Base-by-base conservation (phyloP, 2,329 filamentous ascomycete species). In the Mariannaea elegans region DNA sequence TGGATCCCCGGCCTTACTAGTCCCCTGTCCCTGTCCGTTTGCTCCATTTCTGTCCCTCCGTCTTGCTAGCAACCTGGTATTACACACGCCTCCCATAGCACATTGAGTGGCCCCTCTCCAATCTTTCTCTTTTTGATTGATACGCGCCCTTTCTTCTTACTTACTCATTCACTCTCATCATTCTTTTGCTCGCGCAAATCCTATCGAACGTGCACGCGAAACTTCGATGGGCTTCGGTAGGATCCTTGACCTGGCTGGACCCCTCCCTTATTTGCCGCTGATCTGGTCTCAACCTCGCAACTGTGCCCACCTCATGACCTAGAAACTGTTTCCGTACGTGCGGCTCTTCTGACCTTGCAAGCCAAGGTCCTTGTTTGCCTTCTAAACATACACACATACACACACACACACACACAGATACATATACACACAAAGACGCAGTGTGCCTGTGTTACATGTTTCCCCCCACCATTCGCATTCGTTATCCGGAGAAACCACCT, bases 331-430 rank as follows among this genome's bases (percentile, higher is more conserved):
- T 51, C 52, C 44, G 23, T 52, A 32, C 41, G 39, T 65, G 62
- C 63, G 67, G 65, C 67, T 69, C 67, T 63, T 53, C 56, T 52
- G 53, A 52, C 53, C 60, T 27, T 27, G 24, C 24, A 27, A 27
- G 24, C 24, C 24, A 27, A 27, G n/a, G n/a, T n/a, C n/a, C n/a
- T n/a, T n/a, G n/a, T n/a, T n/a, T n/a, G n/a, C n/a, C n/a, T n/a
- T n/a, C n/a, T n/a, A n/a, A n/a, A n/a, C n/a, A n/a, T n/a, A n/a
- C n/a, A n/a, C n/a, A n/a, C n/a, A n/a, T n/a, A n/a, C n/a, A n/a
- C n/a, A n/a, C n/a, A n/a, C n/a, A n/a, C n/a, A n/a, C n/a, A n/a
- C n/a, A n/a, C n/a, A n/a, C n/a, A n/a, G n/a, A n/a, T n/a, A n/a
- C 24, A 27, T 9, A 27, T 9, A 27, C 24, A 27, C 24, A 27